Base-by-base conservation (phyloP, 1,284 basidiomycete genomes). In the Cryptococcus sp. region DNA sequence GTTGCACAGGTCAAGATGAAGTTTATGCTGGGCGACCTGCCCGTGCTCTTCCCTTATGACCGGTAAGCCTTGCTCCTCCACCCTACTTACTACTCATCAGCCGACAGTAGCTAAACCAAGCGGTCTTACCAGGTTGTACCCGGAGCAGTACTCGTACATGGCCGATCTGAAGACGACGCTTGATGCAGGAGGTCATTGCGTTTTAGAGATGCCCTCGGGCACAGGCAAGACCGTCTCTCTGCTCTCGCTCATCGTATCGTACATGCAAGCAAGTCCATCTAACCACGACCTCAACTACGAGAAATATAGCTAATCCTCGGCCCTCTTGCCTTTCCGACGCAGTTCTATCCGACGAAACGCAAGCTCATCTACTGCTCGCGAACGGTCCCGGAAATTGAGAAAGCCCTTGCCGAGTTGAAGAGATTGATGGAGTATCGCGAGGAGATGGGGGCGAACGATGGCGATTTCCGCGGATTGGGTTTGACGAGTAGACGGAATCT, bases 311-410 rank as follows among this genome's bases (percentile, higher is more conserved):
- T 43, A 7, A 23, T 47, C 20, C 25, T 25, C n/a, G 46, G 39
- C 41, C 20, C 11, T 19, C 16, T 11, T 3, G 13, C 22, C 7
- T 13, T 10, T 13, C 46, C 6, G 41, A 16, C 50, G 23, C 65
- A 94, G 90, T 96, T 93, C 79, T 92, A 94, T 75, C 90, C 93
- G 10, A 89, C 87, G 8, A 87, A 88, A 62, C 85, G 96, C 63
- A 99, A 99, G 78, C 86, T 99, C 66, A 89, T 99, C 67, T 99
- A 99, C 78, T 99, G 96, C 79, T 99, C 96, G 23, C 94, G 96
- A 73, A 99, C 96, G 3, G 96, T 99, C n/a, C 96, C 96, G 6
- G 96, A 99, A 80, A 99, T 99, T 68, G 96, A 99, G 79, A 99
- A 99, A 78, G 96, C 96, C 0, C 82, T 99, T 49, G 88, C 93